Percentiles rank a stretch among this genome's conserved stretches.
phyloP scores from a whole-genome alignment of 768 basidiomycete species.

The Serendipita vermifera region DNA sequence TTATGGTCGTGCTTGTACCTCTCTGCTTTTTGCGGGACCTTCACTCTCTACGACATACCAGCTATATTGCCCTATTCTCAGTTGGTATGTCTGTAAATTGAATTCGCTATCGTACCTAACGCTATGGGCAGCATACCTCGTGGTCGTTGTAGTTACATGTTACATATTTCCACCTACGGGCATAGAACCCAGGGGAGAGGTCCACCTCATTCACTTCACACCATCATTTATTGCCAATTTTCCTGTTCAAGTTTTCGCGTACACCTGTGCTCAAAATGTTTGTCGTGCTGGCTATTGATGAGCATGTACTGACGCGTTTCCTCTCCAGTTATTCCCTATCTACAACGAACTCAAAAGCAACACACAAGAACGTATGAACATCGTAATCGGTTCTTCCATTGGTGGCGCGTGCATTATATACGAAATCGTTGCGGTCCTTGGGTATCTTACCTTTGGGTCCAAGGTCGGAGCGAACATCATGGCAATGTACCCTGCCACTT shows the following conservation, averaged over 20 bases:
- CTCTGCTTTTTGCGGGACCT: slow-evolving; percentile 71
- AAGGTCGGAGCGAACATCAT: slow-evolving; percentile 87
- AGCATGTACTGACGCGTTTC: background rate
- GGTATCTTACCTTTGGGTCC: slow-evolving; percentile 88
- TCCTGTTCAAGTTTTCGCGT: slow-evolving; percentile 88
- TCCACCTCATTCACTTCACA: slow-evolving; percentile 60
- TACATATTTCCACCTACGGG: slow-evolving; percentile 63
- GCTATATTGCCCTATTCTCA: slow-evolving; percentile 82
- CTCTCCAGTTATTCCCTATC: slow-evolving; percentile 70
- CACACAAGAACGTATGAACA: slow-evolving; percentile 71
- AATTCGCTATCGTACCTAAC: slow-evolving; percentile 9
- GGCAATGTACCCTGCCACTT: slow-evolving; percentile 85
- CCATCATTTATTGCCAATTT: slow-evolving; percentile 71
- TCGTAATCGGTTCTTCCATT: slow-evolving; percentile 76
- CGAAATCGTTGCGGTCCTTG: slow-evolving; percentile 76
- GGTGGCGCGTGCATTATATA: slow-evolving; percentile 74
- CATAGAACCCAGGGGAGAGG: slow-evolving; percentile 48
- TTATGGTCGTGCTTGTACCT: slow-evolving; percentile 66
- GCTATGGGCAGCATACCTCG: slow-evolving; percentile 46
- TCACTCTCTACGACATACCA: slow-evolving; percentile 79
- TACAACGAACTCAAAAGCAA: slow-evolving; percentile 83
- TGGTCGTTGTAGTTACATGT: slow-evolving; percentile 65
- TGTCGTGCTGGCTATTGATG: slow-evolving; percentile 19
- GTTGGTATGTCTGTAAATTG: slow-evolving; percentile 45
- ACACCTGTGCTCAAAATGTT: slow-evolving; percentile 89